Conservation (phyloP, 1,139 yeast genomes). For the Pichia sp. region DNA sequence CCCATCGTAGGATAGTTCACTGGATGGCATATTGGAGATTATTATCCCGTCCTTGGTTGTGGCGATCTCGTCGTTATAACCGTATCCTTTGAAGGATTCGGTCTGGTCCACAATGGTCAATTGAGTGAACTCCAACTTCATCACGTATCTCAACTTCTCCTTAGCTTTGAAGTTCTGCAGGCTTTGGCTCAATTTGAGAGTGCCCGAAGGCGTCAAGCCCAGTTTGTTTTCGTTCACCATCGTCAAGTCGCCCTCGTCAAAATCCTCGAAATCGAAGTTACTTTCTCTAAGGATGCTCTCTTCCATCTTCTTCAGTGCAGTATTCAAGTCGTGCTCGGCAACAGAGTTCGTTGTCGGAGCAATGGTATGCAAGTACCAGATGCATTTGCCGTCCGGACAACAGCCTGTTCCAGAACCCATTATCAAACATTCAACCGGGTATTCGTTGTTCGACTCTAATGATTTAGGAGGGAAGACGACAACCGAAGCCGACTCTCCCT, state of each 20-base stretch:
- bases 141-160: conserved; percentile 69
- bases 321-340: conserved; percentile 75
- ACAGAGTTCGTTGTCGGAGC: conserved; percentile 53
- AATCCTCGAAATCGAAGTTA: conserved; percentile 49
- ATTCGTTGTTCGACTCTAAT: conserved; percentile 58
- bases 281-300: conserved; percentile 75
- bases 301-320: conserved; percentile 78
- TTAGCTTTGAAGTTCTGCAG: conserved; percentile 79
- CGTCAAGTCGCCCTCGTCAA: conserved; percentile 53
- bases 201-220: conserved; percentile 27
- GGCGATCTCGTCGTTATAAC: conserved; percentile 13
- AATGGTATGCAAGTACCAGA: conserved; percentile 83
- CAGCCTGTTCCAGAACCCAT: conserved; percentile 89
- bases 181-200: conserved; percentile 81
- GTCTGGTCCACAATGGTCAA: conserved; percentile 38
- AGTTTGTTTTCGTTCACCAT: conserved; percentile 23
- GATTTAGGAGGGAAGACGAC: conserved; percentile 94
- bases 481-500: conserved; percentile 75
- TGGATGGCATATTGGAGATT: conserved; percentile 70
- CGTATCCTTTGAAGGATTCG: conserved; percentile 17
- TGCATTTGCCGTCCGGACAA: conserved; percentile 79
- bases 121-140: conserved; percentile 81
- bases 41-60: conserved; percentile 44
- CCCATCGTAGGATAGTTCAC: conserved; percentile 89
- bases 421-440: conserved; percentile 80